Evolutionary conservation across 1,284 basidiomycete genomes (phyloP).

Genomic region (Ceraceosorus guamensis): DNA sequence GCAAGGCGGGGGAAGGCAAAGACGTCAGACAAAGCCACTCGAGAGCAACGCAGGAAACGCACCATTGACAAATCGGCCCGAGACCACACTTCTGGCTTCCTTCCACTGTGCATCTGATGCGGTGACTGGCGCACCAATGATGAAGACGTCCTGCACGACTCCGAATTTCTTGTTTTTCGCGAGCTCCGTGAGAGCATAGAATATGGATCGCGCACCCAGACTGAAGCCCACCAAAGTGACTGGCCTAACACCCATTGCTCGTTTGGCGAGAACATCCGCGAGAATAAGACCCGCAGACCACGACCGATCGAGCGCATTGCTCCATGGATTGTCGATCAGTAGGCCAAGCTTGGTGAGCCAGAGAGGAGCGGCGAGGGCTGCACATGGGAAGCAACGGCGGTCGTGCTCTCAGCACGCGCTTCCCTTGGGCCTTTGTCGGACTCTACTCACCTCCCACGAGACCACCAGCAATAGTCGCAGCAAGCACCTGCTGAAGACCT

Average conservation of each 20-base stretch:
- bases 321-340: constrained; percentile 48
- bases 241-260: constrained; percentile 46
- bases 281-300: constrained; percentile 44
- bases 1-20: no score
- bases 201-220: constrained; percentile 45
- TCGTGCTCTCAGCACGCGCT: constrained; percentile 6
- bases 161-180: constrained; percentile 41
- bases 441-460: constrained; percentile 30
- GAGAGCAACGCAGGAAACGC: no score
- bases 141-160: constrained; percentile 46
- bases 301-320: constrained; percentile 43
- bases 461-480: constrained; percentile 43
- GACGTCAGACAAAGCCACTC: no score
- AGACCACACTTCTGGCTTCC: constrained; percentile 36
- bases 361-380: constrained; percentile 44
- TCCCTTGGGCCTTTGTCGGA: not conserved
- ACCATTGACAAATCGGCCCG: constrained; percentile 46
- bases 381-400: no score
- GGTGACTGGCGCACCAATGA: constrained; percentile 45
- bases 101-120: constrained; percentile 41
- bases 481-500: constrained; percentile 45
- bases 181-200: constrained; percentile 42
- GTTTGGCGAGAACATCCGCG: constrained; percentile 39
- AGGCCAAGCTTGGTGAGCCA: constrained; percentile 47
- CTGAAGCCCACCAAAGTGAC: constrained; percentile 47